Evolutionary conservation across 352 stramenopile species (phyloP), one percentile per base, ranked within the genome.

Genomic region (Halophytophthora batemanensis): DNA sequence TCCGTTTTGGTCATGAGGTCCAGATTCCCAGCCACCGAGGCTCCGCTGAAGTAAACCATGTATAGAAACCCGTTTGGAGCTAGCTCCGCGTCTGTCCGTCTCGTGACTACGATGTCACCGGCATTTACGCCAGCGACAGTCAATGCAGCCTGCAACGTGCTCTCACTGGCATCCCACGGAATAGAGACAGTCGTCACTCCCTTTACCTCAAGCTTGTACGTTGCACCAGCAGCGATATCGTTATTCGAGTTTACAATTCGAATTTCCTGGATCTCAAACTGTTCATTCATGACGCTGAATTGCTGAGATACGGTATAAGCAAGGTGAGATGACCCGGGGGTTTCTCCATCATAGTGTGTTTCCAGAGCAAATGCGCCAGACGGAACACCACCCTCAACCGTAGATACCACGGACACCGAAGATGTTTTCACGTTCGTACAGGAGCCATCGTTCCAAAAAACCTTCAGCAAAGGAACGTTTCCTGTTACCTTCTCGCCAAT

Each of bases 11-110:
- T 65, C 35, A 86, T 33, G 7, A 58, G 23, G 14, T 48, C 60
- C 1, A 82, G 10, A 44, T 82, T 66, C 0, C 77, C 79, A 0
- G 48, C 52, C 0, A 87, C 71, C 0, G 61, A 67, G 34, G 50
- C 17, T 2, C 76, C 82, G 15, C 64, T 78, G 31, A 88, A 92
- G 61, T 93, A 93, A 25, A 93, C 67, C 2, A 59, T 84, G 59
- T 90, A 93, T 5, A 90, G 61, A 21, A 60, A 92, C 0, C 81
- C 77, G 19, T 86, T 74, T 2, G 78, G 65, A 2, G 77, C 77
- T 1, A 68, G 23, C 0, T 55, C 58, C 6, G 61, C 41, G 39
- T 90, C 71, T 0, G 47, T 59, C 1, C 75, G 66, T 18, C 76
- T 68, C 6, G 80, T 83, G 0, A 90, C 82, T 0, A 82, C 46